Evolutionary conservation across 2,329 filamentous ascomycete species (phyloP).

Genomic region (Xylariales sp.): DNA sequence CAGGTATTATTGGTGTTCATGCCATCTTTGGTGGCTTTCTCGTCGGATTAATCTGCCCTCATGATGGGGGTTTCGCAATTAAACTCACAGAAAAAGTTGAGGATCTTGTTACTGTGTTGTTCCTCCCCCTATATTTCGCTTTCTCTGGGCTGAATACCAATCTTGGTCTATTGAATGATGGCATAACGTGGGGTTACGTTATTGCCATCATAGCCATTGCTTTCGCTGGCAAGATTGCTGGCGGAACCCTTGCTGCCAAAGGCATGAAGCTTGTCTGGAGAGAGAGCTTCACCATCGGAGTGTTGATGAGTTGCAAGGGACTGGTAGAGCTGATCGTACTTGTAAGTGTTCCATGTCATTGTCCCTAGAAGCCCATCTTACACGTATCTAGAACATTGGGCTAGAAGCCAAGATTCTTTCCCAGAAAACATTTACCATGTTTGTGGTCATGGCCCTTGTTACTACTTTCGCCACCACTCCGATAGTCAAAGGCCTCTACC

Average conservation of each 20-base stretch:
- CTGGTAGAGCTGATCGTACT: constrained; percentile 92
- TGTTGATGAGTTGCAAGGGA: constrained; percentile 94
- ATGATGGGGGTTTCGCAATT: constrained; percentile 85
- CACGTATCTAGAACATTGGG: constrained; percentile 54
- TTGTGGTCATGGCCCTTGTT: constrained; percentile 76
- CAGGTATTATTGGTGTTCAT: constrained; percentile 83
- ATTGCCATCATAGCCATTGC: constrained; percentile 76
- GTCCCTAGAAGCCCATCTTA: constrained; percentile 9
- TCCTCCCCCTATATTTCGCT: constrained; percentile 89
- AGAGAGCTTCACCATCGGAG: constrained; percentile 82
- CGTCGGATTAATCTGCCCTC: constrained; percentile 82
- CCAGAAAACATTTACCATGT: constrained; percentile 69
- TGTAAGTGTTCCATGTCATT: constrained; percentile 43
- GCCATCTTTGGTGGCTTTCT: constrained; percentile 93
- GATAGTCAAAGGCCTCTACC: constrained; percentile 61
- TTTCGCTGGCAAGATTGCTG: constrained; percentile 79
- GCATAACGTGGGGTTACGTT: constrained; percentile 86
- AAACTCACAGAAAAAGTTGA: constrained; percentile 92
- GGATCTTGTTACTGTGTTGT: constrained; percentile 77
- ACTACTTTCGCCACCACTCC: constrained; percentile 73
- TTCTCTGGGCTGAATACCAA: constrained; percentile 87
- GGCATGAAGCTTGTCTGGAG: constrained; percentile 79
- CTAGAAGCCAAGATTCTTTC: constrained; percentile 68
- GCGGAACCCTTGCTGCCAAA: constrained; percentile 74
- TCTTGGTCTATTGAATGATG: constrained; percentile 74